phyloP scores from a whole-genome alignment of 139 green algal genomes.

The Edaphochlamys debaryana region DNA sequence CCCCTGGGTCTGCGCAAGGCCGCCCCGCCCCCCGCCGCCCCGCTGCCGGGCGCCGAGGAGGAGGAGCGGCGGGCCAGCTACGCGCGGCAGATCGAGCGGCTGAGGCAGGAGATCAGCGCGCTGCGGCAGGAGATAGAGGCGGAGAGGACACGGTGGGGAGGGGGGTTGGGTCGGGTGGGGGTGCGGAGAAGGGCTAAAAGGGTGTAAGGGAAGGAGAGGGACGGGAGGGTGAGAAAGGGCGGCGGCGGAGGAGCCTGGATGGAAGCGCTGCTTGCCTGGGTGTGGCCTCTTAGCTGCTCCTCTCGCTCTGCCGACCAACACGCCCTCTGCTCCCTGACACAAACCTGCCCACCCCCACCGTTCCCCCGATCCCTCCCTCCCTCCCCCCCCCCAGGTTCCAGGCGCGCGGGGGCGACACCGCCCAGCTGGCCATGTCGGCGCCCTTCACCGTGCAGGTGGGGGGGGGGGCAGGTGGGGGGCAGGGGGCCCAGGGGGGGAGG shows the following conservation, averaged over 20 bases:
- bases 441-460: conserved; percentile 49
- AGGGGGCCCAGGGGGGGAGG: too few relatives aligned
- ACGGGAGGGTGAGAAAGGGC: background rate
- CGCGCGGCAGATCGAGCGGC: conserved; percentile 46
- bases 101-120: conserved; percentile 58
- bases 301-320: too few relatives aligned
- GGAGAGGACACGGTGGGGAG: conserved; percentile 51
- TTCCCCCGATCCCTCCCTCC: too few relatives aligned
- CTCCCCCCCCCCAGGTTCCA: conserved; percentile 50
- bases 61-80: conserved; percentile 51
- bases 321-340: too few relatives aligned
- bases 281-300: too few relatives aligned
- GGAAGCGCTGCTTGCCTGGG: too few relatives aligned
- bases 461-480: too few relatives aligned
- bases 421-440: conserved; percentile 49
- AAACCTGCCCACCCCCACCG: too few relatives aligned
- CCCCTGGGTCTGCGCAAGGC: background rate
- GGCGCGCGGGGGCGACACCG: conserved; percentile 40
- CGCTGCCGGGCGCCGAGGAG: conserved; percentile 33
- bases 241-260: too few relatives aligned
- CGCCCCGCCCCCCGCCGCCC: background rate
- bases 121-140: conserved; percentile 57
- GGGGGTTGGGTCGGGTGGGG: conserved; percentile 18
- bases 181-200: background rate
- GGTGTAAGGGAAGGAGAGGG: background rate